These are phyloP conservation scores for Solanum sparsipilum DNA, from an alignment of 257 asterid species.

Conservation along the genomic window DNA sequence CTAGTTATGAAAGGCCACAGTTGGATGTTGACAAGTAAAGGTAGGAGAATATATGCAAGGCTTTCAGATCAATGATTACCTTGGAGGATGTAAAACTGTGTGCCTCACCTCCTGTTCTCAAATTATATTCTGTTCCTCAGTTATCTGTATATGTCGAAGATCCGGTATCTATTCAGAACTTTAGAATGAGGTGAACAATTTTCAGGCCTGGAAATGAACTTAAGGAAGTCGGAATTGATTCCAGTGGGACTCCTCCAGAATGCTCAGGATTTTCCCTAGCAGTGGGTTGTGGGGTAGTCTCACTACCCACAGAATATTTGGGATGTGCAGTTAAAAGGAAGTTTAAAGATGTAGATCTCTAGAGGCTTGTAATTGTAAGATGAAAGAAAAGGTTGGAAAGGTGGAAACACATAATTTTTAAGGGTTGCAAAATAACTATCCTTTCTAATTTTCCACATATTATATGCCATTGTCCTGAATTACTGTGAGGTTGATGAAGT, in stretches of 20 bases:
- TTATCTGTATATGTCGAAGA: neutral
- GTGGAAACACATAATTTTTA: neutral
- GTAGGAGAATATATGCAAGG: neutral
- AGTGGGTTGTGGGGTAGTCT: neutral
- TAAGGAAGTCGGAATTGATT: neutral
- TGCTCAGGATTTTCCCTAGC: neutral
- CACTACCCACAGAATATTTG: neutral
- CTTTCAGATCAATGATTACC: neutral
- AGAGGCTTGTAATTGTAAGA: neutral
- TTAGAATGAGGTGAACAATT: neutral
- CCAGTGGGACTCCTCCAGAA: neutral
- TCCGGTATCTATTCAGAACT: neutral
- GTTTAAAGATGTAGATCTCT: neutral
- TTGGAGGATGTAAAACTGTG: neutral
- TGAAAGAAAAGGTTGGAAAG: neutral
- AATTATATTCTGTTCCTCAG: neutral
- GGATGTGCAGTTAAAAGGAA: neutral
- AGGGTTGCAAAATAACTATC: neutral
- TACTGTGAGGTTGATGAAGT: neutral
- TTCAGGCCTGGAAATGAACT: neutral
- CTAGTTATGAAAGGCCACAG: neutral
- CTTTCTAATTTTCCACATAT: neutral
- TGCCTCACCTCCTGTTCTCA: neutral
- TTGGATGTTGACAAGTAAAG: neutral
- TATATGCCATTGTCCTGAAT: neutral